Evolutionary conservation across 164 flowering plant species (phyloP).

Genomic region (Amborella trichopoda): DNA sequence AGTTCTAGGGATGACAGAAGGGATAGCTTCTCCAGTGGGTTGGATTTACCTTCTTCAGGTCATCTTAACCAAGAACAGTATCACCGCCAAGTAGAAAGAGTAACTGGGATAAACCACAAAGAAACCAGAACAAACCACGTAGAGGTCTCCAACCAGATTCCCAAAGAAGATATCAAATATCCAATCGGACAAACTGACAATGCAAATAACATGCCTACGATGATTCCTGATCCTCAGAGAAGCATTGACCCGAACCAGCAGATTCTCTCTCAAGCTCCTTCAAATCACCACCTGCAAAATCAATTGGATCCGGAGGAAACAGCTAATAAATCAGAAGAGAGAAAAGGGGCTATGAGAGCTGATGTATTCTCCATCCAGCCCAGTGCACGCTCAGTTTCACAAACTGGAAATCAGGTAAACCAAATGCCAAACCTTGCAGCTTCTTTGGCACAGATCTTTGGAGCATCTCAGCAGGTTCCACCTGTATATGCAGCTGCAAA

Average conservation of each 20-base stretch:
- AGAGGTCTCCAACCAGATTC: neutral
- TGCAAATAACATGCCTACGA: neutral
- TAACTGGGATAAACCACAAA: neutral
- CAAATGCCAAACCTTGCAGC: conserved; percentile 34
- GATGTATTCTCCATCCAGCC: neutral
- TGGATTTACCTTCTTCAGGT: neutral
- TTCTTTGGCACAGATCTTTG: conserved; percentile 46
- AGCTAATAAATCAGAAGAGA: conserved; percentile 5
- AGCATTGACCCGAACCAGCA: conserved; percentile 11
- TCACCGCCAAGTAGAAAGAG: neutral
- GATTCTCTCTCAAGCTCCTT: conserved; percentile 5
- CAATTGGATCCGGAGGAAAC: conserved; percentile 8
- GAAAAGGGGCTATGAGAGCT: neutral
- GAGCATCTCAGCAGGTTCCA: conserved; percentile 38
- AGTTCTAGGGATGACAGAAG: conserved; percentile 17
- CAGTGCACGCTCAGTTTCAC: conserved; percentile 3
- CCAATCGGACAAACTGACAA: neutral
- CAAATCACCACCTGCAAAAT: conserved; percentile 9
- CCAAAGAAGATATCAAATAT: conserved; percentile 2
- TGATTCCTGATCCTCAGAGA: neutral
- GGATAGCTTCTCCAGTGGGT: neutral
- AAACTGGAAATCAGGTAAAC: conserved; percentile 23
- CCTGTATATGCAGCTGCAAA: conserved; percentile 34
- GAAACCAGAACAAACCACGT: neutral
- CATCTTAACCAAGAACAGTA: neutral